Conservation (phyloP, 306 rosid species). For the Canavalia ensiformis region DNA sequence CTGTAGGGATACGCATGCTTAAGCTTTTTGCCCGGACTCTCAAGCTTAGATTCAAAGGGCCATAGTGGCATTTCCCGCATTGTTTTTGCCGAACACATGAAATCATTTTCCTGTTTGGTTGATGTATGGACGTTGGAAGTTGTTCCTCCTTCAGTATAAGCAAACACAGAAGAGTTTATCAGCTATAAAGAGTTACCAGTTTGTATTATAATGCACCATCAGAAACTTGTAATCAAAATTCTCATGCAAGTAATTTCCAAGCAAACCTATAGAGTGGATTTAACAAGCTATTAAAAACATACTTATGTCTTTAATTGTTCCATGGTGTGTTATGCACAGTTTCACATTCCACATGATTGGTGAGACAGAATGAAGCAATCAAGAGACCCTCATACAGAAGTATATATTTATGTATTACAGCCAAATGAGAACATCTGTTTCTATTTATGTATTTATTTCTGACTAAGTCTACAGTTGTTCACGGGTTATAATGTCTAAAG, state of each 20-base stretch:
- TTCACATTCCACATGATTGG: neutral
- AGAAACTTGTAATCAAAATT: neutral
- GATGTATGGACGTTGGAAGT: conserved; percentile 11
- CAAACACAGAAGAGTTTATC: conserved; percentile 10
- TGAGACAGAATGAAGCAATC: neutral
- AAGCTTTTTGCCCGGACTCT: conserved; percentile 49
- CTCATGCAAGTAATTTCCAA: neutral
- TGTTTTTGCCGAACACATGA: neutral
- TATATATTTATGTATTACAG: neutral
- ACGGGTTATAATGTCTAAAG: neutral
- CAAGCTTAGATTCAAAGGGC: conserved; percentile 28
- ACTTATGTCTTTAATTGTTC: neutral
- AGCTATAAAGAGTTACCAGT: neutral
- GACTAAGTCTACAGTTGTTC: neutral
- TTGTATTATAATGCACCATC: neutral
- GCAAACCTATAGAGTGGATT: neutral
- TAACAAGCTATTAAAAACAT: neutral
- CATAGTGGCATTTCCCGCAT: neutral
- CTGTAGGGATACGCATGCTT: conserved; percentile 37
- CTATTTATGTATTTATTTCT: neutral
- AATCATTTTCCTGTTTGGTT: neutral
- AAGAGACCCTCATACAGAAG: neutral
- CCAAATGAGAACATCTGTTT: neutral
- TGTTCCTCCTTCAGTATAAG: conserved; percentile 32
- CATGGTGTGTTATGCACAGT: neutral